Evolutionary conservation across 768 basidiomycete species (phyloP), one percentile per base, ranked within the genome.

Genomic region (Phylloporus scabripes): DNA sequence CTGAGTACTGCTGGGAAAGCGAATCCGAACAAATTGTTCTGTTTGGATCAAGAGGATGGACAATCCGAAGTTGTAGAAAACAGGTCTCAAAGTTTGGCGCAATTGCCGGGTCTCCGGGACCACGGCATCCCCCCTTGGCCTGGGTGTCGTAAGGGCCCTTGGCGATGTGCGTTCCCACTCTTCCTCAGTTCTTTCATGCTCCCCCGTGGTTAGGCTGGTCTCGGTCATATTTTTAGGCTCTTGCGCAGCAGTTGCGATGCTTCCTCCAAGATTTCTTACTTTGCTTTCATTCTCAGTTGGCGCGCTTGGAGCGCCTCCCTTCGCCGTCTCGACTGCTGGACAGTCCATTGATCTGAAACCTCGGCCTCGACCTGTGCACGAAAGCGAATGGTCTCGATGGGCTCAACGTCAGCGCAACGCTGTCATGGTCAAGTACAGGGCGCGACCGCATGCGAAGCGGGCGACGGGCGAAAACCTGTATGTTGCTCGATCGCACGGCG

Each of bases 401-500:
- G 80, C 80, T 3, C 70, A 72, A 51, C 59, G 55, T n/a, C 75
- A 81, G 26, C 67, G 70, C 31, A 63, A 70, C 28, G 62, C 61
- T 9, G 57, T 82, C 47, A 59, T 70, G 34, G 53, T 67, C 7
- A 83, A 83, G 59, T 83, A 83, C 50, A 71, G 74, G 5, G 52
- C 58, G 21, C 45, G 24, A 46, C 31, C 44, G 8, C 45, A 59
- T 2, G 14, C 58, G 39, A 77, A 72, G 59, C 70, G 81, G 39
- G 67, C 67, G 11, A 58, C 66, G 17, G 81, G 80, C 10, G 71
- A 72, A 36, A 78, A 79, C 56, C 59, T 76, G 80, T 80, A 57
- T 0, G 56, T 49, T 18, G 21, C 41, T 10, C 38, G 42, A 50
- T 20, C 9, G 11, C 10, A 24, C 31, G 23, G 11, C 21, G 10